These are phyloP conservation scores for Beauveria pseudobassiana DNA, from an alignment of 2,329 filamentous ascomycete species.

Conservation along the genomic window DNA sequence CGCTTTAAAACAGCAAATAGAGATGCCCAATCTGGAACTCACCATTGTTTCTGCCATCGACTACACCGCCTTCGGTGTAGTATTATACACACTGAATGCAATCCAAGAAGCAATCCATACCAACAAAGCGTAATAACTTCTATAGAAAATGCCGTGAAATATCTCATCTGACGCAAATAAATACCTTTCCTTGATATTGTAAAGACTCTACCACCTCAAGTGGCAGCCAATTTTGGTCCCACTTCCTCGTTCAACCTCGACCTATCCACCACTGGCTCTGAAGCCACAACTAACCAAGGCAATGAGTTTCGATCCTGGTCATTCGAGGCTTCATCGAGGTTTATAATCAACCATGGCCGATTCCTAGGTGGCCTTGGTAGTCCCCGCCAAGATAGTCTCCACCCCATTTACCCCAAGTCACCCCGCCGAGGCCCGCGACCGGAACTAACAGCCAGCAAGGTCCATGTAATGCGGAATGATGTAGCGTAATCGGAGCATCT, in stretches of 20 bases:
- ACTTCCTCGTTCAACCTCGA: background rate
- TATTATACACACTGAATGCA: background rate
- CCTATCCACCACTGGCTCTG: background rate
- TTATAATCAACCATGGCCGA: background rate
- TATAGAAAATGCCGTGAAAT: background rate
- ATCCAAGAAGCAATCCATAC: too few relatives aligned
- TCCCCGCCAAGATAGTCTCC: background rate
- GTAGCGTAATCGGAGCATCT: constrained; percentile 1
- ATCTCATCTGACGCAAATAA: background rate
- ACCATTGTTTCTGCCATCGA: background rate
- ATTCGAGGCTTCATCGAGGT: background rate
- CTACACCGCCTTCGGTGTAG: background rate
- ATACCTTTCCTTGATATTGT: background rate
- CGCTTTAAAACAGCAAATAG: background rate
- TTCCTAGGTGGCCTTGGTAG: background rate
- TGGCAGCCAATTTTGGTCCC: background rate
- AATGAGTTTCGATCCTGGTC: background rate
- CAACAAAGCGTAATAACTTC: background rate
- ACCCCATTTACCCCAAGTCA: background rate
- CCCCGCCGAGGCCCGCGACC: background rate
- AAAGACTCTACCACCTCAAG: background rate
- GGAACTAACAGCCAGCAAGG: background rate
- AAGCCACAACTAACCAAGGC: background rate
- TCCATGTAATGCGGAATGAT: background rate
- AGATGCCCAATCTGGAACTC: background rate